These are phyloP conservation scores for Fusarium domesticum DNA, from an alignment of 2,329 filamentous ascomycete species.

Conservation along the genomic window DNA sequence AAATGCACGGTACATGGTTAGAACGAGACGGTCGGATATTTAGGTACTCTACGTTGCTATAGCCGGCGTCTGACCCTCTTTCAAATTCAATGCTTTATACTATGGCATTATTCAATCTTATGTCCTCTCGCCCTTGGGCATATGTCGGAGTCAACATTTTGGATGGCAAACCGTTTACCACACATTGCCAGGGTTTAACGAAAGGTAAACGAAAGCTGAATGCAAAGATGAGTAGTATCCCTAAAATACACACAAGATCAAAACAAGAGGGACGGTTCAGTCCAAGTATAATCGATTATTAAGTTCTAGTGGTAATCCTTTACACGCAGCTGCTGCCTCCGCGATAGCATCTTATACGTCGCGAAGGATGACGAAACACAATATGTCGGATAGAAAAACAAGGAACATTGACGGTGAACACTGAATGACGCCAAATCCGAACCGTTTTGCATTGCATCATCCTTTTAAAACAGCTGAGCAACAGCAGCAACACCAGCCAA, in stretches of 20 bases:
- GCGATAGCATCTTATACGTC: conserved; percentile 28
- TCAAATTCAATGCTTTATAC: too few species aligned
- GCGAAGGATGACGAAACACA: conserved; percentile 33
- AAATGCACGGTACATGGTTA: too few species aligned
- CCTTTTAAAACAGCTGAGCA: conserved; percentile 52
- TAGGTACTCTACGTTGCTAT: too few species aligned
- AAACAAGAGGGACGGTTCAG: conserved; percentile 5
- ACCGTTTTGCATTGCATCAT: conserved; percentile 27
- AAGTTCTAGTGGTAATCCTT: conserved; percentile 41
- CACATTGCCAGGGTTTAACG: too few species aligned
- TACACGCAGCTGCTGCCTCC: conserved; percentile 27
- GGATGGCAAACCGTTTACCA: too few species aligned
- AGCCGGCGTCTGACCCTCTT: too few species aligned
- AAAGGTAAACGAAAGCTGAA: too few species aligned
- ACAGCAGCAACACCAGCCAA: conserved; percentile 47
- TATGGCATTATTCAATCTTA: too few species aligned
- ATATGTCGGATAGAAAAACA: conserved; percentile 37
- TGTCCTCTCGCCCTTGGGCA: too few species aligned
- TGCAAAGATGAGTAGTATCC: too few species aligned
- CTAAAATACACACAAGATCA: neutral
- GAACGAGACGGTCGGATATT: too few species aligned
- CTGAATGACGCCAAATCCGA: conserved; percentile 37
- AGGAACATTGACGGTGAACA: conserved; percentile 34
- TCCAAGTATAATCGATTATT: conserved; percentile 44
- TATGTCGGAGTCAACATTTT: too few species aligned